Conservation (phyloP, 352 stramenopile species). For the Phytophthora pistaciae region DNA sequence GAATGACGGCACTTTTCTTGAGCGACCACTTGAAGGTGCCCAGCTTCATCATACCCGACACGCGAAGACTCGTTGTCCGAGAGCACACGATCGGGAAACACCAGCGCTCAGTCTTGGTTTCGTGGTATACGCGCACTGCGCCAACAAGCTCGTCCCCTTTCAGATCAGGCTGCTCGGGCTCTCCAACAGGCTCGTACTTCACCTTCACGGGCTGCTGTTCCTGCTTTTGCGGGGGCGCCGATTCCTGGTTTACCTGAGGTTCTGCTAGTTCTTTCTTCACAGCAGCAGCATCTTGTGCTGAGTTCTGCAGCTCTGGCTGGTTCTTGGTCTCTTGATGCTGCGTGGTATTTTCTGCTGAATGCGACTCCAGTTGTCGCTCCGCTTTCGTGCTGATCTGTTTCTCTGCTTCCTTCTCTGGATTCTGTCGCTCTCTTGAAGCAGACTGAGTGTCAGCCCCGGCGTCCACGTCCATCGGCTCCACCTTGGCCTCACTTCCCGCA, state of each 20-base stretch:
- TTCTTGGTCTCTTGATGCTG: not conserved
- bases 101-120: constrained; percentile 19
- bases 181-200: constrained; percentile 9
- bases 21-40: constrained; percentile 29
- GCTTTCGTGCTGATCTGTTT: not conserved
- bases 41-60: constrained; percentile 28
- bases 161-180: constrained; percentile 19
- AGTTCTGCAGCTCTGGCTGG: not conserved
- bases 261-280: not conserved
- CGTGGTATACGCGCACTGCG: constrained; percentile 24
- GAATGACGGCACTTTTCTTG: constrained; percentile 16
- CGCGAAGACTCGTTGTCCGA: constrained; percentile 24
- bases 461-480: constrained; percentile 15
- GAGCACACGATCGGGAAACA: constrained; percentile 36
- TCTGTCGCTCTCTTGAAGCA: not conserved
- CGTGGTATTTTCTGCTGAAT: not conserved
- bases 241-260: not conserved
- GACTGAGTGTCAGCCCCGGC: not conserved
- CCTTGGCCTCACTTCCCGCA: not conserved
- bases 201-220: constrained; percentile 2
- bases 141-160: constrained; percentile 29
- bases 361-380: not conserved
- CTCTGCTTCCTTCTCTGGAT: not conserved
- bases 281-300: not conserved
- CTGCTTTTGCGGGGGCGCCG: not conserved